Conservation (phyloP, 2,329 filamentous ascomycete genomes). For the Zarea fungicola region DNA sequence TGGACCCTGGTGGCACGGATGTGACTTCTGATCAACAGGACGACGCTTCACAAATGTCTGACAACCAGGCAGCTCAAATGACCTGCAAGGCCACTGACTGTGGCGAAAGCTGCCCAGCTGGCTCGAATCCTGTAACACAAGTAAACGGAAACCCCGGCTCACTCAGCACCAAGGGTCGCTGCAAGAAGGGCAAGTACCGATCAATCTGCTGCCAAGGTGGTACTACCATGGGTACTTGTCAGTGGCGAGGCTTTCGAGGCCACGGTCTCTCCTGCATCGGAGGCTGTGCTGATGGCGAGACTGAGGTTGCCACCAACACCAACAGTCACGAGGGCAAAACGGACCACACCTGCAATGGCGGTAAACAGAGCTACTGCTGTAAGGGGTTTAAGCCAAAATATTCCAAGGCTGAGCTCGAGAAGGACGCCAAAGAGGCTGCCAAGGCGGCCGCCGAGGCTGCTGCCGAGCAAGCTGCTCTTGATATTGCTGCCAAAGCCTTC, state of each 20-base stretch:
- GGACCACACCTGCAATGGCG: conserved; percentile 27
- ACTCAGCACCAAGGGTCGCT: conserved; percentile 20
- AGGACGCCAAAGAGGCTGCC: conserved; percentile 21
- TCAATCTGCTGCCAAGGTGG: conserved; percentile 23
- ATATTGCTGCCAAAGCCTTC: conserved; percentile 30
- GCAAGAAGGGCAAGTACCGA: conserved; percentile 21
- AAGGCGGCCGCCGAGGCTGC: conserved; percentile 21
- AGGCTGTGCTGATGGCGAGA: conserved; percentile 26
- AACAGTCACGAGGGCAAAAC: conserved; percentile 23
- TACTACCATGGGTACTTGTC: conserved; percentile 19
- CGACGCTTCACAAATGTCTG: conserved; percentile 11
- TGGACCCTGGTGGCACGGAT: background rate
- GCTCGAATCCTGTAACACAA: conserved; percentile 23
- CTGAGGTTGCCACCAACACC: conserved; percentile 24
- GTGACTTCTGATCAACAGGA: background rate
- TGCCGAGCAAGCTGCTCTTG: conserved; percentile 25
- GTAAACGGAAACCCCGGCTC: conserved; percentile 26
- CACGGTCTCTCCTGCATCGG: conserved; percentile 23
- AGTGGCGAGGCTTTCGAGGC: conserved; percentile 24
- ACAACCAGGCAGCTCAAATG: conserved; percentile 13
- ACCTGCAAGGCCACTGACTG: conserved; percentile 24
- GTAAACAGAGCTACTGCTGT: conserved; percentile 26
- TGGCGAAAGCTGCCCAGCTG: conserved; percentile 20
- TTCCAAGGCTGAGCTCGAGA: conserved; percentile 17
- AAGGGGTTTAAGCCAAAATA: conserved; percentile 25